These are phyloP conservation scores for Arabidopsis hybrid DNA, from an alignment of 441 rosid genomes.

Conservation along the genomic window DNA sequence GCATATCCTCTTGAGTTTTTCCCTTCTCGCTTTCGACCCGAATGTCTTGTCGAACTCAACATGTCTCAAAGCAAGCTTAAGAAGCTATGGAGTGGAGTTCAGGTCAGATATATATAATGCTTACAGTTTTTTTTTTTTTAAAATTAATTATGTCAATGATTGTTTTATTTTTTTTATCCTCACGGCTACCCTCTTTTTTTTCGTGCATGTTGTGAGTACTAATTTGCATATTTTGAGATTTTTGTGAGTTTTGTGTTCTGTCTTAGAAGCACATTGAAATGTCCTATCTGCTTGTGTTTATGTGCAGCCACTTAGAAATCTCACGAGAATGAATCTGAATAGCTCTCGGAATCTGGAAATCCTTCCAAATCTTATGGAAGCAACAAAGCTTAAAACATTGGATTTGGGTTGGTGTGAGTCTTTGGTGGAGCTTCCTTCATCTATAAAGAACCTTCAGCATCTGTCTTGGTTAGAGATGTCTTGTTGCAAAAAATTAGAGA, in stretches of 20 bases:
- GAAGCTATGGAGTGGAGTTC: constrained; percentile 7
- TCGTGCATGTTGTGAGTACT: too few relatives aligned
- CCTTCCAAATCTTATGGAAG: neutral
- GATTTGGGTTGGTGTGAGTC: constrained; percentile 1
- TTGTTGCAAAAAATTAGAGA: neutral
- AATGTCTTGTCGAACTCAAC: neutral
- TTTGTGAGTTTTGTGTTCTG: neutral
- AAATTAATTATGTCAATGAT: too few relatives aligned
- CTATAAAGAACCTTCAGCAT: neutral
- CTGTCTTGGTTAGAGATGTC: neutral
- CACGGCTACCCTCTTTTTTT: too few relatives aligned
- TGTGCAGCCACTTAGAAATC: neutral
- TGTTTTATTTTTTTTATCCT: too few relatives aligned
- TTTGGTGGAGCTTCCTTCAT: neutral
- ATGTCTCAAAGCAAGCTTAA: constrained; percentile 4
- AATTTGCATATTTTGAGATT: neutral
- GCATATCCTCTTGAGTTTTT: neutral
- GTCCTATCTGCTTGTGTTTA: neutral
- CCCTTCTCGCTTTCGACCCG: neutral
- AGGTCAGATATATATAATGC: neutral
- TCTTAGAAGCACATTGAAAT: neutral
- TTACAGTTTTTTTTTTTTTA: neutral
- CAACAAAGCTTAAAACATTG: neutral
- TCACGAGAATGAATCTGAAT: neutral
- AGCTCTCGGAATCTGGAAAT: neutral